phyloP scores from a whole-genome alignment of 371 early-diverging fungal genomes.

The Amoeboaphelidium occidentale region DNA sequence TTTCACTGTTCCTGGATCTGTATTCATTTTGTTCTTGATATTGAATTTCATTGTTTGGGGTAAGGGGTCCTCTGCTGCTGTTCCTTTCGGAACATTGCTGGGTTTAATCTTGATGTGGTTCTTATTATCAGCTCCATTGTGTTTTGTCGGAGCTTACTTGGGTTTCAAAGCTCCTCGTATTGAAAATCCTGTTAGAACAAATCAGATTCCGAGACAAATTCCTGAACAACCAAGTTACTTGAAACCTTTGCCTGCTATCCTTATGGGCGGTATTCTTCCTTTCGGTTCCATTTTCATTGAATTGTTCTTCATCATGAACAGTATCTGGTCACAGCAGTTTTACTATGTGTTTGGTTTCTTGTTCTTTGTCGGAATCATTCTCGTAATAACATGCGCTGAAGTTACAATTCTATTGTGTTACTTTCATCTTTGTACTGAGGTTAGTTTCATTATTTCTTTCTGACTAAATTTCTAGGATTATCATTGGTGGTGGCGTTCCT shows the following conservation, averaged over 20 bases:
- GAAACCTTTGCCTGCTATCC: conserved; percentile 35
- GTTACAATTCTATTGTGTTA: conserved; percentile 71
- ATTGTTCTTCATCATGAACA: conserved; percentile 60
- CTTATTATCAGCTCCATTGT: conserved; percentile 61
- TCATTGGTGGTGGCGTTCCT: conserved; percentile 84
- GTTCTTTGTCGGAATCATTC: conserved; percentile 45
- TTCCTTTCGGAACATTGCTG: conserved; percentile 70
- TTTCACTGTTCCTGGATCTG: conserved; percentile 48
- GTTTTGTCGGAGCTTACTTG: conserved; percentile 68
- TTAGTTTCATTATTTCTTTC: conserved; percentile 12
- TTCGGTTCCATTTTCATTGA: conserved; percentile 71
- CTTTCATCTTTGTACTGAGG: conserved; percentile 69
- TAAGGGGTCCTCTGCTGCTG: conserved; percentile 68
- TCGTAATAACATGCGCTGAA: conserved; percentile 51
- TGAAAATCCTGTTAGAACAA: conserved; percentile 62
- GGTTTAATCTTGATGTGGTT: conserved; percentile 65
- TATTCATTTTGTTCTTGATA: conserved; percentile 37
- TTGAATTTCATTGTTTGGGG: conserved; percentile 76
- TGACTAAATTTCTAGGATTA: conserved; percentile 27
- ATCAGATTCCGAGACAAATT: conserved; percentile 84
- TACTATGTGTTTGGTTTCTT: conserved; percentile 67
- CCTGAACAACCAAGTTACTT: conserved; percentile 41
- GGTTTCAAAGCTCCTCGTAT: conserved; percentile 59
- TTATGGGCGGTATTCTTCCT: conserved; percentile 63
- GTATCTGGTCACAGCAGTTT: conserved; percentile 51